phyloP scores from a whole-genome alignment of 352 stramenopile species.

The Pythium coloratum region DNA sequence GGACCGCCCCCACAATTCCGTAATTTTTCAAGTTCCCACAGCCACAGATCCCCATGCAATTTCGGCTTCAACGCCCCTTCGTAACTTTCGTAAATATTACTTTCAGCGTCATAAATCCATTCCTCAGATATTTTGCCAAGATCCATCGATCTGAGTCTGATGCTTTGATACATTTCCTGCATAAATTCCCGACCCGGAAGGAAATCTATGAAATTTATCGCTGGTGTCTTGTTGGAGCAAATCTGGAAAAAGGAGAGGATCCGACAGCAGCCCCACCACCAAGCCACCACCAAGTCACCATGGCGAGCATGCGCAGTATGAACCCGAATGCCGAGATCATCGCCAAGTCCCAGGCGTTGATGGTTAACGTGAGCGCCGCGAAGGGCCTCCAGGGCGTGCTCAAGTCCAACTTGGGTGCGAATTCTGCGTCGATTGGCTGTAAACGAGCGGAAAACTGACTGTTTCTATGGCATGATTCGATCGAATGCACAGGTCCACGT shows the following conservation, averaged over 20 bases:
- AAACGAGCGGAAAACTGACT: background rate
- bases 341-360: conserved; percentile 92
- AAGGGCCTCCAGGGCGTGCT: conserved; percentile 96
- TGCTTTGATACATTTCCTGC: background rate
- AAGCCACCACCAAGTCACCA: conserved; percentile 26
- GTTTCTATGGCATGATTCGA: background rate
- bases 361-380: conserved; percentile 97
- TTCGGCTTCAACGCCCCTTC: background rate
- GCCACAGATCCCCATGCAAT: conserved; percentile 16
- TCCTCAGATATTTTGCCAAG: background rate
- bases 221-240: conserved; percentile 25
- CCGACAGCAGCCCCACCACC: conserved; percentile 3
- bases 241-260: conserved; percentile 31
- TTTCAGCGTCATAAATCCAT: background rate
- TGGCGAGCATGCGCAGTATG: conserved; percentile 79
- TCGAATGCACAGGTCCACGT: conserved; percentile 74
- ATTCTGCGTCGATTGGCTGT: background rate
- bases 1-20: background rate
- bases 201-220: conserved; percentile 16
- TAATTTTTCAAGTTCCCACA: conserved; percentile 9
- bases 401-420: conserved; percentile 90
- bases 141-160: conserved; percentile 23
- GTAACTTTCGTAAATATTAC: conserved; percentile 9
- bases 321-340: conserved; percentile 98
- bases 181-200: background rate